phyloP scores from a whole-genome alignment of 2,329 filamentous ascomycete genomes.

The Fusarium clavum region DNA sequence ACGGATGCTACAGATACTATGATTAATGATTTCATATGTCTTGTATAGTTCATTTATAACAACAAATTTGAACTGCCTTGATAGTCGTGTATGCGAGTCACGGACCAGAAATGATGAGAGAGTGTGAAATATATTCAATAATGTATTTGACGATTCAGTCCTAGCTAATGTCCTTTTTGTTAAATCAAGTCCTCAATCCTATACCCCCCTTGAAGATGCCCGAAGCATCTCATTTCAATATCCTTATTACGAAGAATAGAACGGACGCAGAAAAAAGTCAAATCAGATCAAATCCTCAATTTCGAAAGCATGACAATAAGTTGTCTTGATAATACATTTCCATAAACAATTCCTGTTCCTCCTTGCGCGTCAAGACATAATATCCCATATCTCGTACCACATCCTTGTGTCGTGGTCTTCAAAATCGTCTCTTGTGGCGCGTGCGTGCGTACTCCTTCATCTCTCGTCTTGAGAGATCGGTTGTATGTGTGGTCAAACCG shows the following conservation, averaged over 20 bases:
- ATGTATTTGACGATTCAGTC: not conserved
- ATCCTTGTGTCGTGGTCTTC: conserved; percentile 35
- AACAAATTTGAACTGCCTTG: not conserved
- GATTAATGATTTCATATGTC: not conserved
- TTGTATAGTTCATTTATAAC: not conserved
- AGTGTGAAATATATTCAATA: not conserved
- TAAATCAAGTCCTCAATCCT: not conserved
- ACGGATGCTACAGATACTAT: not conserved
- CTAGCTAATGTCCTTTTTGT: not conserved
- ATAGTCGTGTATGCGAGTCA: not conserved
- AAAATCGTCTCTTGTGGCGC: conserved; percentile 34
- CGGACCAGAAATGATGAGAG: not conserved
- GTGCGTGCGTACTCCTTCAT: conserved; percentile 30
- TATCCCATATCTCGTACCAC: conserved; percentile 38
- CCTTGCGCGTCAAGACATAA: conserved; percentile 36
- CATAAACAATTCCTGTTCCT: conserved; percentile 37
- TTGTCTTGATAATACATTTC: conserved; percentile 45
- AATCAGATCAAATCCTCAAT: conserved; percentile 35
- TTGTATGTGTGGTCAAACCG: conserved; percentile 38
- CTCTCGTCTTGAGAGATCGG: conserved; percentile 33
- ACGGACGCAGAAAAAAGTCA: not conserved
- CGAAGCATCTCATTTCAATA: not conserved
- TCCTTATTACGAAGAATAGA: not conserved
- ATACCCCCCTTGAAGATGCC: no score
- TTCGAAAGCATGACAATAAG: conserved; percentile 32